Evolutionary conservation across 352 stramenopile genomes (phyloP), one percentile per base, ranked within the genome.

Genomic region (Phytophthora fragariae): DNA sequence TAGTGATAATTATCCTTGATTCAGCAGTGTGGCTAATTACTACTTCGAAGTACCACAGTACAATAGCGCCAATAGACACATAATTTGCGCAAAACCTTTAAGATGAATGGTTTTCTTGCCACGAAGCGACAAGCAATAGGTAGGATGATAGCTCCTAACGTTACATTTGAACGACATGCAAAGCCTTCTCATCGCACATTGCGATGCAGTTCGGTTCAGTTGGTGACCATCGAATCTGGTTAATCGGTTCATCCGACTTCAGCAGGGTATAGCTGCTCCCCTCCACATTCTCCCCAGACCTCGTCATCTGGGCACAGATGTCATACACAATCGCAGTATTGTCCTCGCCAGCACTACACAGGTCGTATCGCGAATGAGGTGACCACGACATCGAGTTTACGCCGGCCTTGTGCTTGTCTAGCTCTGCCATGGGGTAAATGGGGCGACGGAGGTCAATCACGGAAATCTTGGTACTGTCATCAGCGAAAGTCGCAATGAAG

Each of bases 371-470:
- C 3, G 88, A 91, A 77, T 98, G 98, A 1, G 94, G 93, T 15
- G 98, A 98, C 98, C 98, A 99, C 17, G 97, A 97, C 39, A 99
- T 93, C 14, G 96, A 97, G 85, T 99, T 99, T 5, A 99, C 93
- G 27, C 79, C 90, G 9, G 85, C 93, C 27, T 82, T 82, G 82
- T 99, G 97, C 49, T 97, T 90, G 50, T 90, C 90, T 9, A 99
- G 81, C 75, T 98, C 94, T 15, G 96, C 90, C 29, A 99, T 91
- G 1, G 97, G 93, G 24, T 90, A 83, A 33, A 85, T 83, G n/a
- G 96, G 91, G 35, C 98, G 90, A 54, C 98, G 93, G 60, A 99
- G 85, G 80, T 99, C 98, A n/a, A 99, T 84, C 54, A 99, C 91
- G 8, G 98, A 89, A 5, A 98, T 97, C 44, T 89, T 97, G 14